Evolutionary conservation across 2,329 filamentous ascomycete species (phyloP).

Genomic region (Aspergillus cejpii): DNA sequence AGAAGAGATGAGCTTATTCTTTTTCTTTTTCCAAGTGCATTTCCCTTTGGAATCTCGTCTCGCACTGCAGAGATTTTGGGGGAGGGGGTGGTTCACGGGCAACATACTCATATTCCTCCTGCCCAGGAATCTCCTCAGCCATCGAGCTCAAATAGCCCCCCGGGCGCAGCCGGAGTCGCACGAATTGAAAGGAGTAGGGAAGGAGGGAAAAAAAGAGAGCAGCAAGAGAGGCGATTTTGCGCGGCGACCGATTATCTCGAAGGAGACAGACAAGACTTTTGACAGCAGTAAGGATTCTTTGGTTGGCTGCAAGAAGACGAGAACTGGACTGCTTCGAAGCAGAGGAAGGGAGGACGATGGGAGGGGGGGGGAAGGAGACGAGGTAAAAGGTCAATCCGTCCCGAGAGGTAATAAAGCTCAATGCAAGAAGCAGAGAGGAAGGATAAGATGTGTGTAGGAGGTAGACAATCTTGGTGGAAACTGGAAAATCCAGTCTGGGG

Average conservation of each 20-base stretch:
- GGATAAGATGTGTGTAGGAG: slow-evolving; percentile 5
- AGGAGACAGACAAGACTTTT: not conserved
- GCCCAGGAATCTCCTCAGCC: slow-evolving; percentile 41
- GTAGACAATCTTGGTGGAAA: slow-evolving; percentile 4
- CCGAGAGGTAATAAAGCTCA: not conserved
- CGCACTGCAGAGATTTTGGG: no score
- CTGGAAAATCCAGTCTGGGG: not conserved
- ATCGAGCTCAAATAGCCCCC: slow-evolving; percentile 35
- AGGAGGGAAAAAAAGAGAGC: slow-evolving; percentile 7
- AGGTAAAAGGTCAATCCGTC: not conserved
- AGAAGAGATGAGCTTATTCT: no score
- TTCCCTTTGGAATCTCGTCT: not conserved
- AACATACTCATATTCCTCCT: slow-evolving; percentile 45
- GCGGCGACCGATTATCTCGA: not conserved
- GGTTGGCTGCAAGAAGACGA: no score
- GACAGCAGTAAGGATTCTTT: not conserved
- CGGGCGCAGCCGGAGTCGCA: slow-evolving; percentile 31
- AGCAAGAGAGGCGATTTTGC: not conserved
- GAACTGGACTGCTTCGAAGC: not conserved
- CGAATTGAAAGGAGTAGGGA: slow-evolving; percentile 8
- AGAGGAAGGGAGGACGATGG: not conserved
- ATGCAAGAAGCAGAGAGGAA: slow-evolving; percentile 6
- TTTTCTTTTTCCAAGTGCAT: not conserved
- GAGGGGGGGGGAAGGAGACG: not conserved
- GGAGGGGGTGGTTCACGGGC: no score